These are phyloP conservation scores for Hygrocybe punicea DNA, from an alignment of 768 basidiomycete genomes.

Conservation along the genomic window DNA sequence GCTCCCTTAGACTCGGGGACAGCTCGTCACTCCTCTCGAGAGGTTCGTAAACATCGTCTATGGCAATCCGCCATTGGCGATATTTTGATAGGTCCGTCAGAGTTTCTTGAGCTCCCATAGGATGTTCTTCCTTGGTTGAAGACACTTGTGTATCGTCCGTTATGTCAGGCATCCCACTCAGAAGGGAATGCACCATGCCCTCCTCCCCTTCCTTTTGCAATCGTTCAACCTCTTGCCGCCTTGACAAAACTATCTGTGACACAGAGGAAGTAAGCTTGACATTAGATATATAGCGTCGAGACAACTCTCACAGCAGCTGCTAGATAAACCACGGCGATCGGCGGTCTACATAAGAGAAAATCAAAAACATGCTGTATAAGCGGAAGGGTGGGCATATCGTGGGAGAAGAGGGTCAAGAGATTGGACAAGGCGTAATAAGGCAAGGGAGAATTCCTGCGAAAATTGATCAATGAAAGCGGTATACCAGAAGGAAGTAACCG, in stretches of 20 bases:
- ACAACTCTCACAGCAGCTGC: slow-evolving; percentile 66
- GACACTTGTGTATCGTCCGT: slow-evolving; percentile 37
- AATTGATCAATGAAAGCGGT: slow-evolving; percentile 4
- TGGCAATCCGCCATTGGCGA: neutral
- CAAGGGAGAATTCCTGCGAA: slow-evolving; percentile 61
- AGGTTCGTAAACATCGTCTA: neutral
- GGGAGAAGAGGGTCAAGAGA: slow-evolving; percentile 86
- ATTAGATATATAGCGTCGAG: neutral
- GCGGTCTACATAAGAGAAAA: slow-evolving; percentile 79
- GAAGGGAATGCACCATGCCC: slow-evolving; percentile 75
- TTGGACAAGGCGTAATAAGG: slow-evolving; percentile 90
- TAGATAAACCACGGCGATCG: slow-evolving; percentile 78
- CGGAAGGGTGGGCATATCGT: slow-evolving; percentile 85
- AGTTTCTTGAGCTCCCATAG: neutral
- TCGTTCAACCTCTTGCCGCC: slow-evolving; percentile 61
- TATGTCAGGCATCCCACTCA: slow-evolving; percentile 63
- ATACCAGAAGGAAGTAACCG: slow-evolving; percentile 17
- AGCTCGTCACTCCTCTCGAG: neutral
- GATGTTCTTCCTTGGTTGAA: neutral
- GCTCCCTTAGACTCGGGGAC: neutral
- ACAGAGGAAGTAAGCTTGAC: neutral
- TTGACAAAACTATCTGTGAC: slow-evolving; percentile 63
- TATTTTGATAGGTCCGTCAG: neutral
- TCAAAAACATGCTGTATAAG: slow-evolving; percentile 92
- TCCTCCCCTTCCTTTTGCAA: slow-evolving; percentile 71